Percentiles rank a stretch among this genome's conserved stretches.
phyloP scores from a whole-genome alignment of 164 flowering plant species.

The Vitis amurensis region DNA sequence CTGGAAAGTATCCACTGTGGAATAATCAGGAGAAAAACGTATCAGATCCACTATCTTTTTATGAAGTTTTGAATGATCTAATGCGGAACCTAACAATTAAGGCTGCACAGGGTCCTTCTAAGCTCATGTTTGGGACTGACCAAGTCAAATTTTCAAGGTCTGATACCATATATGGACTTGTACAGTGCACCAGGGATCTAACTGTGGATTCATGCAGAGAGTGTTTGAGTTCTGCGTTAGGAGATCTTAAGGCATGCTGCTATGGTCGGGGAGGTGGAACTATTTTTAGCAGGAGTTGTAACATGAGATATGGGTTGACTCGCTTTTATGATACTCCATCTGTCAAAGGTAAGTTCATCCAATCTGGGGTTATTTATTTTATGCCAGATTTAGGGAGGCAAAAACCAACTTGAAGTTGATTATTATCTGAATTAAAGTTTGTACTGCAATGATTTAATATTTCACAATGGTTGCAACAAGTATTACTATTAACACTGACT shows the following conservation, averaged over 20 bases:
- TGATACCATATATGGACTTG: constrained; percentile 16
- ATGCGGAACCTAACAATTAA: background rate
- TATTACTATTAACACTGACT: too few relatives aligned
- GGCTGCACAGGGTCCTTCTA: too few relatives aligned
- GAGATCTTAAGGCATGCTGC: constrained; percentile 8
- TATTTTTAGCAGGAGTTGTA: constrained; percentile 16
- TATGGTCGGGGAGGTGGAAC: background rate
- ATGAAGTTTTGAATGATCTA: background rate
- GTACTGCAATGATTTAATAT: too few relatives aligned
- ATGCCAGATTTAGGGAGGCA: too few relatives aligned
- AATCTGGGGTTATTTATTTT: too few relatives aligned
- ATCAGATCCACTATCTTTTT: constrained; percentile 4
- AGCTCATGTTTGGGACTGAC: too few relatives aligned
- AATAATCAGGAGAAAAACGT: background rate
- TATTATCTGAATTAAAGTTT: too few relatives aligned
- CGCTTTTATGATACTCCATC: background rate
- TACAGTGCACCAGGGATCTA: constrained; percentile 31
- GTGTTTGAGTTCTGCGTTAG: constrained; percentile 9
- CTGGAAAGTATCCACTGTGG: constrained; percentile 8
- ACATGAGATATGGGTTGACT: constrained; percentile 7
- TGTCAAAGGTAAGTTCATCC: too few relatives aligned
- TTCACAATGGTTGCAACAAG: too few relatives aligned
- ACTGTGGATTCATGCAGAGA: constrained; percentile 4
- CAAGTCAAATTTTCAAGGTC: too few relatives aligned
- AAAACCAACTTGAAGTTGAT: too few relatives aligned